Evolutionary conservation across 2,329 filamentous ascomycete species (phyloP).

Genomic region (Xylariaceae sp.): DNA sequence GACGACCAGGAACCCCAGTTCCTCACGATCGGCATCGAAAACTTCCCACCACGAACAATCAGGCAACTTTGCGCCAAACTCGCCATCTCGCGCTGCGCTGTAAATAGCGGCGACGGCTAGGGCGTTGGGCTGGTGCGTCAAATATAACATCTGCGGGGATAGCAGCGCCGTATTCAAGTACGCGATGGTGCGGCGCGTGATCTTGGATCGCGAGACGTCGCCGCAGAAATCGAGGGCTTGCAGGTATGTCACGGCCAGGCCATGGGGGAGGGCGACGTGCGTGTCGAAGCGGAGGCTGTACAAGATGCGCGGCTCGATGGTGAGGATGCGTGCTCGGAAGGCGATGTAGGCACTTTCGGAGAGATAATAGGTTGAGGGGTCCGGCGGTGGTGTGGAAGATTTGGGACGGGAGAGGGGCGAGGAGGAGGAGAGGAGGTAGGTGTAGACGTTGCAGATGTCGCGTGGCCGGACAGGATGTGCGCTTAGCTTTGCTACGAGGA

Average conservation of each 20-base stretch:
- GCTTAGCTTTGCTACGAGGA: constrained; percentile 77
- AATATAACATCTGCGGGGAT: constrained; percentile 81
- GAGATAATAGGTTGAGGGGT: constrained; percentile 55
- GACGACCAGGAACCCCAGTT: constrained; percentile 87
- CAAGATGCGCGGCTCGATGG: constrained; percentile 73
- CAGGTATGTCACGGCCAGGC: constrained; percentile 84
- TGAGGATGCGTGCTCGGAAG: constrained; percentile 59
- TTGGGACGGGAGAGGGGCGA: constrained; percentile 49
- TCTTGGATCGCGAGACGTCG: constrained; percentile 38
- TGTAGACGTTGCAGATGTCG: constrained; percentile 78
- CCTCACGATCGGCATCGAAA: constrained; percentile 91
- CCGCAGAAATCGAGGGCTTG: constrained; percentile 70
- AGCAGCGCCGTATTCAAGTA: constrained; percentile 83
- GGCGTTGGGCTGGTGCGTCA: constrained; percentile 84
- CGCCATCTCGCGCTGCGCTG: constrained; percentile 68
- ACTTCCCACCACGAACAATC: constrained; percentile 95
- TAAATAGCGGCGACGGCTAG: constrained; percentile 88
- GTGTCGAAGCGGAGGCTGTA: constrained; percentile 73
- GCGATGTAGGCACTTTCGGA: constrained; percentile 66
- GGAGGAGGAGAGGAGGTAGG: constrained; percentile 64
- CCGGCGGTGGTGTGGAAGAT: constrained; percentile 24
- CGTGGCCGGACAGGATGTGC: constrained; percentile 69
- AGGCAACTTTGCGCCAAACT: constrained; percentile 65
- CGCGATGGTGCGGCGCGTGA: constrained; percentile 62
- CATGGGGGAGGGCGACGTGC: constrained; percentile 79